These are phyloP conservation scores for Grosmannia penicillata DNA, from an alignment of 2,329 filamentous ascomycete genomes.

Conservation along the genomic window DNA sequence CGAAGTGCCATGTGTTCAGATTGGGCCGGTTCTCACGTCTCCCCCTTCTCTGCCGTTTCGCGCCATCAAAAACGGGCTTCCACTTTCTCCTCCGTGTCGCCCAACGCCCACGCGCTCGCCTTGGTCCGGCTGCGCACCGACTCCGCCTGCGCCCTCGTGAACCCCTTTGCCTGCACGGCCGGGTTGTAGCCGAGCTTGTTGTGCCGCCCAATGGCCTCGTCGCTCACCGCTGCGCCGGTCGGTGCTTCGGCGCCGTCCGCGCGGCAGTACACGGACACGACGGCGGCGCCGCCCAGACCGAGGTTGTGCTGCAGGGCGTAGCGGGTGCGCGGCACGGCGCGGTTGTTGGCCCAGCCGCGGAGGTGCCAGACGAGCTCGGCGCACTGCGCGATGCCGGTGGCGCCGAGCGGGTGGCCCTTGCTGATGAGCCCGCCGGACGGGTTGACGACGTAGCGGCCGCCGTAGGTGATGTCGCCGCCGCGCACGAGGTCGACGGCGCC, in stretches of 20 bases:
- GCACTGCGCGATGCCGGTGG: constrained; percentile 89
- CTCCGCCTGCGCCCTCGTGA: constrained; percentile 61
- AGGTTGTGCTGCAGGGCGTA: constrained; percentile 84
- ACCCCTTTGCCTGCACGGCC: constrained; percentile 75
- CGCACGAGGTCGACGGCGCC: constrained; percentile 89
- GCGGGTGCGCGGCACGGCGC: constrained; percentile 51
- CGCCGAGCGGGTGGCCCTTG: constrained; percentile 89
- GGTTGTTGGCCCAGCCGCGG: constrained; percentile 90
- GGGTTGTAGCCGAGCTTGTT: constrained; percentile 81
- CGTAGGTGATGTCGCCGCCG: constrained; percentile 80
- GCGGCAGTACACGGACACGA: constrained; percentile 78
- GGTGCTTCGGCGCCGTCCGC: constrained; percentile 57
- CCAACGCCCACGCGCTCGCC: constrained; percentile 59
- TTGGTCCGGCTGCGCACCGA: constrained; percentile 55
- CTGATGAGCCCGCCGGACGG: constrained; percentile 89
- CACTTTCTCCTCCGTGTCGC: constrained; percentile 62
- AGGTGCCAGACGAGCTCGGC: constrained; percentile 93
- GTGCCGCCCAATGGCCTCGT: constrained; percentile 46
- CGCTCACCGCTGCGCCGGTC: constrained; percentile 30
- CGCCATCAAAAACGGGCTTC: constrained; percentile 25
- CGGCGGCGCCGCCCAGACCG: constrained; percentile 77
- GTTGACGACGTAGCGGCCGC: constrained; percentile 71
- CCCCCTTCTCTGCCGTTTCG: too few relatives aligned
- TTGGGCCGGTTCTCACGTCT: too few relatives aligned
- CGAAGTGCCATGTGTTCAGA: too few relatives aligned